phyloP scores from a whole-genome alignment of 495 filamentous ascomycete species.

The Trichoderma virens region DNA sequence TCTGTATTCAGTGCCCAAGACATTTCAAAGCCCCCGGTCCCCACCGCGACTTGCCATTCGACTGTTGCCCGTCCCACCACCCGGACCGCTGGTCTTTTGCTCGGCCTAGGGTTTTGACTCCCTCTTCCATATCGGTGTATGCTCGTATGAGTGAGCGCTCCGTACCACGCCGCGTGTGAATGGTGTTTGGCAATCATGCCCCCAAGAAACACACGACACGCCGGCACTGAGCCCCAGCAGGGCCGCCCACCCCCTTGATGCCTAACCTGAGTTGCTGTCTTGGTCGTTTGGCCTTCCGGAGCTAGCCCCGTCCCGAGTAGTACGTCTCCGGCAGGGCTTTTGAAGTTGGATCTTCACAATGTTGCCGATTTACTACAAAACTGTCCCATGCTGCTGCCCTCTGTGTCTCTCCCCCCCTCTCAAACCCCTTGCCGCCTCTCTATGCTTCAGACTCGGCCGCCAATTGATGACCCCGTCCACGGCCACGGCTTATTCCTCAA shows the following conservation, averaged over 20 bases:
- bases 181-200: conserved; percentile 4
- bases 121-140: conserved; percentile 1
- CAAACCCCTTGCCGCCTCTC: not conserved
- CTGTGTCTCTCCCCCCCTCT: not conserved
- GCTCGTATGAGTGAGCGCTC: conserved; percentile 8
- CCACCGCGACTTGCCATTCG: not conserved
- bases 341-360: conserved; percentile 7
- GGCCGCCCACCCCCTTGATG: conserved; percentile 4
- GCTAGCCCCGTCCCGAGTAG: conserved; percentile 1
- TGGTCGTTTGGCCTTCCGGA: conserved; percentile 5
- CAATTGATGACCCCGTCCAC: not conserved
- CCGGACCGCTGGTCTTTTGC: conserved; percentile 1
- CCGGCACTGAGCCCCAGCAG: not conserved
- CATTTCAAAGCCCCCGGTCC: conserved; percentile 1
- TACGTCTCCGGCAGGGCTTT: conserved; percentile 5
- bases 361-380: conserved; percentile 1
- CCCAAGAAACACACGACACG: not conserved
- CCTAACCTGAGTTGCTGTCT: conserved; percentile 8
- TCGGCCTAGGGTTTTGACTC: not conserved
- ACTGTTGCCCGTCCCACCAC: conserved; percentile 3
- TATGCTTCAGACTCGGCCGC: not conserved
- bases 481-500: not conserved
- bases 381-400: conserved; percentile 1
- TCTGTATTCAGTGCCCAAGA: conserved; percentile 3
- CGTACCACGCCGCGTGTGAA: conserved; percentile 2